Percentiles rank a stretch among this genome's conserved stretches.
phyloP scores from a whole-genome alignment of 805 yeast species.

The Ogataea methylovora region DNA sequence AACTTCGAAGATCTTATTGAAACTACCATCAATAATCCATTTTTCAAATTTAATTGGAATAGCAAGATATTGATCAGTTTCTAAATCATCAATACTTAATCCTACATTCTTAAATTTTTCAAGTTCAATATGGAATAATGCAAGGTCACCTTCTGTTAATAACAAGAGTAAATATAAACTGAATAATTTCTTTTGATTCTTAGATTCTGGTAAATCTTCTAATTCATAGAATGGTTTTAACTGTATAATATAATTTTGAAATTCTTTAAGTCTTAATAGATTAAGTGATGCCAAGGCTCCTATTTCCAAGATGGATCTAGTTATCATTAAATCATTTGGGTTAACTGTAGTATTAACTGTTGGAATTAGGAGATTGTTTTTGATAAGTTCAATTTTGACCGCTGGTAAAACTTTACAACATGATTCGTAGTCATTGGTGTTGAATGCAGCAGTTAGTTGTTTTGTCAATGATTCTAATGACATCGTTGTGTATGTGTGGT shows the following conservation, averaged over 20 bases:
- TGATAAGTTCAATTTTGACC: constrained; percentile 72
- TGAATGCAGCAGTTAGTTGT: constrained; percentile 60
- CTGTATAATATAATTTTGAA: constrained; percentile 66
- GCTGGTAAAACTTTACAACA: constrained; percentile 61
- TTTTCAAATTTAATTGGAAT: constrained; percentile 88
- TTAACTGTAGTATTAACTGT: constrained; percentile 29
- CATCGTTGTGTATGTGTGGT: too few relatives aligned
- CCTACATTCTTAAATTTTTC: constrained; percentile 55
- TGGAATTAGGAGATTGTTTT: constrained; percentile 73
- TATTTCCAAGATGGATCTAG: constrained; percentile 78
- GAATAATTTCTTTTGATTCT: constrained; percentile 63
- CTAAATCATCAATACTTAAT: constrained; percentile 38
- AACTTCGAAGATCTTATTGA: constrained; percentile 82
- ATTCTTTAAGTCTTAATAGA: constrained; percentile 50
- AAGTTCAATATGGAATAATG: constrained; percentile 84
- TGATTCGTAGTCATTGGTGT: constrained; percentile 48
- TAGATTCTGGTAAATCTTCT: constrained; percentile 28
- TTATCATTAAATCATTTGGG: constrained; percentile 62
- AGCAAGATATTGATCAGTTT: constrained; percentile 61
- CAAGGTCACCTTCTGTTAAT: constrained; percentile 76
- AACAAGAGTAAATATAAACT: constrained; percentile 71
- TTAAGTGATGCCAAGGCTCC: constrained; percentile 80
- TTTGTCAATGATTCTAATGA: constrained; percentile 65
- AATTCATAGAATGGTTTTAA: constrained; percentile 68
- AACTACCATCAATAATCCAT: constrained; percentile 95